Percentiles rank a stretch among this genome's conserved stretches.
Conservation (phyloP, 805 yeast species). For the Wickerhamiella alocasiicola region DNA sequence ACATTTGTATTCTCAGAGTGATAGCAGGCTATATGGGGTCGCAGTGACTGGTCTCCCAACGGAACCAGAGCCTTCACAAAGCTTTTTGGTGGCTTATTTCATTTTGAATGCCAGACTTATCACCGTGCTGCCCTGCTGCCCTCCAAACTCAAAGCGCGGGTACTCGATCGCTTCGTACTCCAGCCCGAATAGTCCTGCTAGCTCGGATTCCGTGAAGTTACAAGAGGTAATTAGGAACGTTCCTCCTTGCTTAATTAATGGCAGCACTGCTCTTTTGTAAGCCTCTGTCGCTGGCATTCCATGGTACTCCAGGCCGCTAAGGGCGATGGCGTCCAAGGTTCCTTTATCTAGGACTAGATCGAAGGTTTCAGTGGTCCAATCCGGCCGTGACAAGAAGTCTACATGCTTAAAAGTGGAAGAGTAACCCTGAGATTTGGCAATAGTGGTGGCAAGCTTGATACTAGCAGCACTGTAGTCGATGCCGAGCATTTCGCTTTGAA, state of each 20-base stretch:
- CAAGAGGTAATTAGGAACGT: conserved; percentile 75
- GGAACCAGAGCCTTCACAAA: too few relatives aligned
- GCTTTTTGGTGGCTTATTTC: too few relatives aligned
- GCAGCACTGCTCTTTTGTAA: conserved; percentile 51
- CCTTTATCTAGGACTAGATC: conserved; percentile 88
- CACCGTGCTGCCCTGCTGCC: conserved; percentile 74
- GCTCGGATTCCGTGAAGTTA: conserved; percentile 78
- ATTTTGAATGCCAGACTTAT: conserved; percentile 75
- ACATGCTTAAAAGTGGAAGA: conserved; percentile 45
- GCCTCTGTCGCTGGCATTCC: conserved; percentile 26
- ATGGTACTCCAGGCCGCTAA: conserved; percentile 46
- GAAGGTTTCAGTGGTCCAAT: conserved; percentile 34
- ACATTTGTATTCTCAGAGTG: too few relatives aligned
- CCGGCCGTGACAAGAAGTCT: conserved; percentile 46
- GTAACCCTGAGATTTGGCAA: conserved; percentile 31
- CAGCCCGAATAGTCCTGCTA: conserved; percentile 37
- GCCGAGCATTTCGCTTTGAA: conserved; percentile 50
- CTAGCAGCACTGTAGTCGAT: conserved; percentile 78
- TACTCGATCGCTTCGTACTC: conserved; percentile 60
- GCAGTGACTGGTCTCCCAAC: not conserved
- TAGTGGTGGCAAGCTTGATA: conserved; percentile 55
- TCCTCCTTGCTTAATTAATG: conserved; percentile 45
- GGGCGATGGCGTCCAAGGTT: conserved; percentile 90
- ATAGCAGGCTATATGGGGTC: too few relatives aligned
- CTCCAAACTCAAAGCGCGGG: conserved; percentile 82